Evolutionary conservation across 1,284 basidiomycete species (phyloP), one percentile per base, ranked within the genome.

Genomic region (Mycena sp.): DNA sequence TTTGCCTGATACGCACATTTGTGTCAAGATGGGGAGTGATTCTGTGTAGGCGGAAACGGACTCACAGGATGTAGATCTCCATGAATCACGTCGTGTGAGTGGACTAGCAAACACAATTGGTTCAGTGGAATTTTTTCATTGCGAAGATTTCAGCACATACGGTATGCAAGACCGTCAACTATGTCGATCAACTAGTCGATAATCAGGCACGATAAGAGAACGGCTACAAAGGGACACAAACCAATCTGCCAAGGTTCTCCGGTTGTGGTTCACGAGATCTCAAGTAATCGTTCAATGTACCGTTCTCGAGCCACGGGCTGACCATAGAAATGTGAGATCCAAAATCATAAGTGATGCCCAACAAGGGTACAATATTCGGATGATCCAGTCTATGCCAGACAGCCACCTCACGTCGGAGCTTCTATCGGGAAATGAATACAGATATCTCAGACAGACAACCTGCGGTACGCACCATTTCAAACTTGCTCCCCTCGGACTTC

Each of bases 281-380:
- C 11, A 76, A 44, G 50, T 72, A 73, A 1, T 61, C 59, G 29
- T 65, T 61, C 12, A 74, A 52, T 29, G 67, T 71, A 1, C 74
- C 73, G 30, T 70, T 67, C 12, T 64, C 64, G 45, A 71, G 66
- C 74, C 74, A 76, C 1, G 72, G 74, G 49, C 71, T 72, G 7
- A 76, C 73, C 68, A 74, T 69, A 5, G 73, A 68, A 26, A 66
- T 49, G 25, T 69, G 69, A 3, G 61, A 55, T 0, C 73, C 73
- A 57, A 72, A 72, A 49, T 69, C 65, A 30, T 49, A 65, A 12
- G 68, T 69, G 16, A 67, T 67, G 1, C 73, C 73, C 28, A 67
- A 53, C 10, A 74, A 50, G 1, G 67, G 68, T 11, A 76, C 50
- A 19, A 76, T 61, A 50, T 76, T 74, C 25, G 63, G 61, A 52